Evolutionary conservation across 2,329 filamentous ascomycete genomes (phyloP).

Genomic region (Ophiosphaerella narmari): DNA sequence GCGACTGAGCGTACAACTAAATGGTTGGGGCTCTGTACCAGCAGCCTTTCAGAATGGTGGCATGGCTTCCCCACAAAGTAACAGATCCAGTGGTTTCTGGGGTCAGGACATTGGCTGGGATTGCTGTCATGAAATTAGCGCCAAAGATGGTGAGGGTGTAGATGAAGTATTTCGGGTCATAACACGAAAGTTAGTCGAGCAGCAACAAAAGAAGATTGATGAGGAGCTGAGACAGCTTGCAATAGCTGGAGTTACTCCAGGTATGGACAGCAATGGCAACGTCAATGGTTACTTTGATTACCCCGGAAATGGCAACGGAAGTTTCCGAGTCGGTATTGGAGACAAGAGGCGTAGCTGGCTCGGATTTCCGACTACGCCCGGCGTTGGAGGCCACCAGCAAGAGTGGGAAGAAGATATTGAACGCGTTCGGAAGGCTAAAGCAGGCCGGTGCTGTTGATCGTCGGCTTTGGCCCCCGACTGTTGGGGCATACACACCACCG

Average conservation of each 20-base stretch:
- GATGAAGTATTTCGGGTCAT: constrained; percentile 95
- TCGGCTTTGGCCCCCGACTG: no score
- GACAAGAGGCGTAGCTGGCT: constrained; percentile 72
- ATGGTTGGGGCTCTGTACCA: constrained; percentile 30
- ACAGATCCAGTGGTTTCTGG: constrained; percentile 77
- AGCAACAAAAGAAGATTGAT: constrained; percentile 62
- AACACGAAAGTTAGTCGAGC: constrained; percentile 81
- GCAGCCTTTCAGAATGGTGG: constrained; percentile 49
- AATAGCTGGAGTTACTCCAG: constrained; percentile 52
- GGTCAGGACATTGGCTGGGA: constrained; percentile 94
- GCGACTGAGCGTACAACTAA: constrained; percentile 21
- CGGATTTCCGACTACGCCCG: constrained; percentile 59
- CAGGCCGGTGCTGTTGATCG: constrained; percentile 42
- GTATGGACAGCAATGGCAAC: constrained; percentile 36
- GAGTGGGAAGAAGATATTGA: constrained; percentile 43
- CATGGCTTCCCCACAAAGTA: constrained; percentile 53
- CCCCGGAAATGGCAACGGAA: constrained; percentile 56
- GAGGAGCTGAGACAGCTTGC: constrained; percentile 54
- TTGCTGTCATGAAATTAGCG: constrained; percentile 94
- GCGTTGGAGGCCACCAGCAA: constrained; percentile 32
- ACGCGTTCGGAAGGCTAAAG: constrained; percentile 36
- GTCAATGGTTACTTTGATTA: constrained; percentile 56
- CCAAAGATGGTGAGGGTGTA: constrained; percentile 91
- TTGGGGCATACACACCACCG: neutral
- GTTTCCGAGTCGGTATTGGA: constrained; percentile 62